Base-by-base conservation (phyloP, 345 rosid species). In the Salix arbutifolia region DNA sequence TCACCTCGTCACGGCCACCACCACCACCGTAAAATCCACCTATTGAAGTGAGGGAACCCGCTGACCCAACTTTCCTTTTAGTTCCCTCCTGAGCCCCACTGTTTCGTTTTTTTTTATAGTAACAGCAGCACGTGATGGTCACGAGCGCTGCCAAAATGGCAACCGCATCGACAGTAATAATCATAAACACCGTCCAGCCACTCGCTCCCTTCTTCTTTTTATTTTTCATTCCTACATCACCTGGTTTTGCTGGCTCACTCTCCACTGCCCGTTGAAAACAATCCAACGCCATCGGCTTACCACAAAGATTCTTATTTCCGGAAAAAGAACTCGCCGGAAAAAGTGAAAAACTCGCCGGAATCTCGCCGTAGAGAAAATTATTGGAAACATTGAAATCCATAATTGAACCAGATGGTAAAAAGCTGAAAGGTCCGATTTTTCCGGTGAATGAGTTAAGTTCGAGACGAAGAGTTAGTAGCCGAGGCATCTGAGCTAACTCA, bases 291-390 rank as follows among this genome's bases (percentile, higher is more conserved):
- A 87, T 69, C 30, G 88, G 88, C 69, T 56, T 48, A 16, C 90
- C 88, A 50, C 90, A 87, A 18, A 85, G 88, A 38, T 76, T 28
- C 23, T 48, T 50, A 76, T 87, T 87, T 6, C 88, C 84, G 28
- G 74, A 38, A 72, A 81, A 87, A 21, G 87, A 80, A 35, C 79
- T 79, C 40, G 26, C 73, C 6, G 84, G 81, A 23, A 87, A 87
- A 19, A 37, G 60, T 16, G 77, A 74, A 64, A 83, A 35, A 71
- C 72, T 75, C 6, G 77, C 38, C 26, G 89, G 87, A 35, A 87
- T 83, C 52, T 71, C 28, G 21, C 89, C 89, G 17, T 78, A 31
- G 65, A 87, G 88, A 46, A 50, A 46, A 71, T 87, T 87, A 19
- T 70, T 16, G 42, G 86, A 81, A 58, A 87, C 82, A 65, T 87